Base-by-base conservation (phyloP, 257 asterid genomes). In the Petunia secreta region DNA sequence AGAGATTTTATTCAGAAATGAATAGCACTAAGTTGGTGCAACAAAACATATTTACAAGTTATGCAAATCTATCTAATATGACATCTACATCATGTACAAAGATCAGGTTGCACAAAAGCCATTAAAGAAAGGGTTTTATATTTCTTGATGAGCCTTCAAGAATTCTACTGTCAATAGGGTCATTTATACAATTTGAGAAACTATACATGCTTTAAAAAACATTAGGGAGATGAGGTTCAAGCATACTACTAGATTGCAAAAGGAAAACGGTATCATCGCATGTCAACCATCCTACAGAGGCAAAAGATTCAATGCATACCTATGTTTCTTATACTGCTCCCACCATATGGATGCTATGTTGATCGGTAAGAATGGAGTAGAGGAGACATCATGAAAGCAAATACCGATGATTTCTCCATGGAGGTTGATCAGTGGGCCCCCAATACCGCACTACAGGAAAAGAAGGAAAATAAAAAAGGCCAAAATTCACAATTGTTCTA, bases 391-490 rank as follows among this genome's bases (percentile, higher is more conserved):
- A 44, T 78, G 38, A 63, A 78, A 78, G 14, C 39, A 40, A 8
- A 78, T 78, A 38, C 75, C 81, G 37, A 78, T 63, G 43, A 78
- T 25, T 63, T 78, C 75, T 63, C 81, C 81, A 78, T 43, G 44
- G 44, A 1, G 67, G 39, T 77, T 77, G 53, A 77, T 41, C 11
- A 78, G 54, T 43, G 81, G 81, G 7, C 81, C 74, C 60, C 81
- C 81, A 78, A 40, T 48, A n/a, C 81, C 81, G 43, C 75, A 63
- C 81, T 78, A 62, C 15, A 39, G 34, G 11, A 46, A 78, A 77
- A 16, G 37, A 37, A 6, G 69, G 14, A 63, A 37, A 10, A 25
- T 25, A 1, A 10, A 40, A 65, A 65, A 14, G 48, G 50, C 74
- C 74, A 38, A 39, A 14, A 14, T 65, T 65, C 5, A 50, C 52